Conservation (phyloP, 805 yeast genomes). For the Myxozyma geophila region DNA sequence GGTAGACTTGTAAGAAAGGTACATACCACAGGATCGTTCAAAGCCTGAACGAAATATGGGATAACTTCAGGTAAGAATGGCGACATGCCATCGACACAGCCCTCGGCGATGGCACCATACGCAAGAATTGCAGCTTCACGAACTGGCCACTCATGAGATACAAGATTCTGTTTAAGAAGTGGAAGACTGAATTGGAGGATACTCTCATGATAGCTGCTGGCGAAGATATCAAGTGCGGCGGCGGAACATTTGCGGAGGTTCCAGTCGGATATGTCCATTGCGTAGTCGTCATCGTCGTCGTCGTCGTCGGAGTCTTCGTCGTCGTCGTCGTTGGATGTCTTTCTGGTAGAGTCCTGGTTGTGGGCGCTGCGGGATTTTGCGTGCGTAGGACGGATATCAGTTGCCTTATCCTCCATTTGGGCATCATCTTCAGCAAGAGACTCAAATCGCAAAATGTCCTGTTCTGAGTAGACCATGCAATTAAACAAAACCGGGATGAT, state of each 20-base stretch:
- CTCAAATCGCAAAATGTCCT: slow-evolving; percentile 69
- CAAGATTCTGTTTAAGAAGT: slow-evolving; percentile 68
- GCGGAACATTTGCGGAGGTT: slow-evolving; percentile 92
- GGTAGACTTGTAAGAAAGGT: no score
- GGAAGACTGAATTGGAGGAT: slow-evolving; percentile 76
- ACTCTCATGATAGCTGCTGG: slow-evolving; percentile 67
- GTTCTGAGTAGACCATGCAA: slow-evolving; percentile 87
- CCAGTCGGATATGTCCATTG: slow-evolving; percentile 77
- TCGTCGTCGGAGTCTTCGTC: slow-evolving; percentile 64
- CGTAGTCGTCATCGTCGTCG: slow-evolving; percentile 75
- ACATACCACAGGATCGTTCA: slow-evolving; percentile 55
- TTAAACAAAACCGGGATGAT: slow-evolving; percentile 78
- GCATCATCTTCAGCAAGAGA: slow-evolving; percentile 77
- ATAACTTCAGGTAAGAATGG: slow-evolving; percentile 78
- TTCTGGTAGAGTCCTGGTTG: slow-evolving; percentile 26
- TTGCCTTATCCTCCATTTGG: slow-evolving; percentile 75
- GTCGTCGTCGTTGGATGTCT: slow-evolving; percentile 38
- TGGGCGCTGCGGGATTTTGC: slow-evolving; percentile 62
- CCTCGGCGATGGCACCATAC: slow-evolving; percentile 91
- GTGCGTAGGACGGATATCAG: slow-evolving; percentile 83
- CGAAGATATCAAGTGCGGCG: slow-evolving; percentile 83
- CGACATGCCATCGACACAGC: slow-evolving; percentile 70
- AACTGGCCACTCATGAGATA: slow-evolving; percentile 78
- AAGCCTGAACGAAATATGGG: slow-evolving; percentile 81
- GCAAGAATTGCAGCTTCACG: slow-evolving; percentile 94